These are phyloP conservation scores for Ulota crispa DNA, from an alignment of 225 moss, liverwort and hornwort species.

Conservation along the genomic window DNA sequence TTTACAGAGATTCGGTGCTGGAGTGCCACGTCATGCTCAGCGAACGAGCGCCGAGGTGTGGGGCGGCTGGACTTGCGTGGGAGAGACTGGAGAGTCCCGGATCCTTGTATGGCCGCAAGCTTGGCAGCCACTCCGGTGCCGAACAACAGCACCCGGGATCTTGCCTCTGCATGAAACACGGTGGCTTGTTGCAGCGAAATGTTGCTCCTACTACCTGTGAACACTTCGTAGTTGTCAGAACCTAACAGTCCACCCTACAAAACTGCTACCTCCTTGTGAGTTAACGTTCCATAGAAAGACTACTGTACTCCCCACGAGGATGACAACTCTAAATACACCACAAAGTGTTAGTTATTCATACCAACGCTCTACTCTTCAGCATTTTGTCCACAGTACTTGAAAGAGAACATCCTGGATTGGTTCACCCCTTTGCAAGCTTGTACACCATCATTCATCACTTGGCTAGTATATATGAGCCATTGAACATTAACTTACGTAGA, in stretches of 20 bases:
- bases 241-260: neutral
- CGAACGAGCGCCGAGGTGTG: conserved; percentile 12
- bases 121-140: conserved; percentile 35
- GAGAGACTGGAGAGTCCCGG: conserved; percentile 25
- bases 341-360: too few relatives aligned
- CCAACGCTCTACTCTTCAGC: too few relatives aligned
- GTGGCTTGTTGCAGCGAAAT: conserved; percentile 42
- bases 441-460: neutral
- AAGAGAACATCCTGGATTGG: neutral
- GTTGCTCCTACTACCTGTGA: conserved; percentile 67
- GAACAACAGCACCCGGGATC: conserved; percentile 70
- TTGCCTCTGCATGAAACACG: conserved; percentile 72
- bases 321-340: neutral
- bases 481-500: neutral
- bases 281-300: neutral
- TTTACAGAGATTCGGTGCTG: conserved; percentile 30
- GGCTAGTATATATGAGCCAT: neutral
- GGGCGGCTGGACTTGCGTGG: conserved; percentile 37
- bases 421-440: neutral
- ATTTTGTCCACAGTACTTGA: neutral
- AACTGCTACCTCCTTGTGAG: neutral
- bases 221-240: conserved; percentile 1
- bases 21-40: conserved; percentile 30
- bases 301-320: neutral
- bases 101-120: conserved; percentile 25